Base-by-base conservation (phyloP, 2,329 filamentous ascomycete species). In the Ophiostoma pallidulum region DNA sequence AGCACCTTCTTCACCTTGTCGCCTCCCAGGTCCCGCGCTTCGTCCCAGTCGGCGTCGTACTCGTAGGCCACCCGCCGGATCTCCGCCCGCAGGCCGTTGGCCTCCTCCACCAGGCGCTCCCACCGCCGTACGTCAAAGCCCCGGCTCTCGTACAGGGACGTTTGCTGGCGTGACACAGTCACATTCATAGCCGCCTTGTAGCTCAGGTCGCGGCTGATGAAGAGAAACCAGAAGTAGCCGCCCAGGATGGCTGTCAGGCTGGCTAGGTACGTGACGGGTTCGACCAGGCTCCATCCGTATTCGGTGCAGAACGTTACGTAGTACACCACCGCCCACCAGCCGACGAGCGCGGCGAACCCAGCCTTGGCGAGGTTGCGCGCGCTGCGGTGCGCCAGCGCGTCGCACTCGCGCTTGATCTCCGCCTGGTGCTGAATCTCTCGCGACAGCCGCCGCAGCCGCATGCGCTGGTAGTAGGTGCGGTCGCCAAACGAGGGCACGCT, bases 161-260 rank as follows among this genome's bases (percentile, higher is more conserved):
- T 75, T 64, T 94, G 89, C 5, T 89, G 77, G 31, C 80, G 75
- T 32, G 79, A 86, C 32, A 95, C 84, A 7, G 90, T 95, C 46
- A 94, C 75, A 62, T 94, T 90, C 68, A 95, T 80, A 24, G 90
- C 88, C 3, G 83, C 83, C 56, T 85, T 82, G 69, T 95, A 95
- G 54, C 80, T 86, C 10, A 94, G 81, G 65, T 95, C 89, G 18
- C 86, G 79, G 66, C 90, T 94, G 68, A 95, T 86, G 66, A 90
- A 94, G 12, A 95, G 69, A 62, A 96, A 95, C 87, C 88, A 96
- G 46, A 94, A 71, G 59, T 96, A 96, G 55, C 88, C 90, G 8
- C 83, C 83, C 69, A 95, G 94, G 59, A 95, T 78, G 12, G 85
- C 89, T 1, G 82, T 79, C 54, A 96, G 71, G n/a, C 88, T 86